A percentile compares a stretch with the other conserved stretches of the same genome.
Evolutionary conservation across 2,329 filamentous ascomycete genomes (phyloP).

Genomic region (Herpotrichia juniperi): DNA sequence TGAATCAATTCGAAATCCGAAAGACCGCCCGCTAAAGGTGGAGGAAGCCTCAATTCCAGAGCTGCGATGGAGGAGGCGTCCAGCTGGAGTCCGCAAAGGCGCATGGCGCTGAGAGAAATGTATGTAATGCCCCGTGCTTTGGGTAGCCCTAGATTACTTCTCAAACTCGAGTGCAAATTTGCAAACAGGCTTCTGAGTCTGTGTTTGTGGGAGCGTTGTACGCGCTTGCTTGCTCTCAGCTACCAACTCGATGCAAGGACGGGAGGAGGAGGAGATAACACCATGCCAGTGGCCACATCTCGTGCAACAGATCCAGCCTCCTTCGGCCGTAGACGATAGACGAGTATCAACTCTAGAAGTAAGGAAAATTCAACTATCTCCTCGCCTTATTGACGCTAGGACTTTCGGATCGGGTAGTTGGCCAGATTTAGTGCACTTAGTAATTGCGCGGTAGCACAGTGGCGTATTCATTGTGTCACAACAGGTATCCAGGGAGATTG

Average conservation of each 20-base stretch:
- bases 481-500: conserved; percentile 22
- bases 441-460: conserved; percentile 16
- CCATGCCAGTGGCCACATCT: neutral
- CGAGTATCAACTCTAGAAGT: neutral
- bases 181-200: neutral
- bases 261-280: neutral
- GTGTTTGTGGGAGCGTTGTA: conserved; percentile 4
- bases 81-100: conserved; percentile 7
- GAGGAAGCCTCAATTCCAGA: conserved; percentile 10
- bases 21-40: conserved; percentile 3
- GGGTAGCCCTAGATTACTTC: conserved; percentile 3
- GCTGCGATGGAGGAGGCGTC: conserved; percentile 7
- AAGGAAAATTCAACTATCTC: neutral
- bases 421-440: neutral
- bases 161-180: neutral
- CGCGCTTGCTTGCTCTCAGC: conserved; percentile 6
- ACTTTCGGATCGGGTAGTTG: neutral
- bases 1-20: conserved; percentile 7
- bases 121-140: conserved; percentile 3
- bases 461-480: conserved; percentile 23
- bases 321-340: neutral
- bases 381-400: conserved; percentile 1
- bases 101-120: conserved; percentile 9
- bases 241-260: conserved; percentile 9
- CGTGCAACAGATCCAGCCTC: conserved; percentile 1